phyloP scores from a whole-genome alignment of 306 rosid genomes.

The Cucumis hystrix region DNA sequence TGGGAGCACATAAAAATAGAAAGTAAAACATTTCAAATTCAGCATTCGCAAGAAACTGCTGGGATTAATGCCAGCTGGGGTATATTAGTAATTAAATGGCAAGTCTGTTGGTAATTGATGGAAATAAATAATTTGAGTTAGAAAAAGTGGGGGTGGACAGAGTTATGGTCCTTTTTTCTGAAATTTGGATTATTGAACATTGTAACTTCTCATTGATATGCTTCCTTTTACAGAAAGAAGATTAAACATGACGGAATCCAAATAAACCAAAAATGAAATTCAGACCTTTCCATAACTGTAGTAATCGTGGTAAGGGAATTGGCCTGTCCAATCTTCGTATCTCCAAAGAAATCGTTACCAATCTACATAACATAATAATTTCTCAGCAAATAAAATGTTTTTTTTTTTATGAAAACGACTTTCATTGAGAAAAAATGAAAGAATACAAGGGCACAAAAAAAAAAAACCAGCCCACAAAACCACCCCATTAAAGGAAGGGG shows the following conservation, averaged over 20 bases:
- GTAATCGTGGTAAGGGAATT: slow-evolving; percentile 20
- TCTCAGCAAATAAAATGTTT: slow-evolving; percentile 2
- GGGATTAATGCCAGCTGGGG: background rate
- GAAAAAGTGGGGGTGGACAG: background rate
- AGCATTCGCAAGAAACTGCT: background rate
- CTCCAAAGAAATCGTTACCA: slow-evolving; percentile 36
- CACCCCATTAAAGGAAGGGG: too few relatives aligned
- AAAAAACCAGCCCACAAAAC: too few relatives aligned
- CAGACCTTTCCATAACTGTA: slow-evolving; percentile 54
- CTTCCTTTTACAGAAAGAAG: background rate
- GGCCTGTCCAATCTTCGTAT: slow-evolving; percentile 17
- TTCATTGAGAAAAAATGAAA: too few relatives aligned
- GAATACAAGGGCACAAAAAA: too few relatives aligned
- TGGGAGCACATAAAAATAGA: slow-evolving; percentile 10
- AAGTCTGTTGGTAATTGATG: background rate
- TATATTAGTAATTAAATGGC: background rate
- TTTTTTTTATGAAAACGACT: too few relatives aligned
- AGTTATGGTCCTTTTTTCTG: background rate
- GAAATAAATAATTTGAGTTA: background rate
- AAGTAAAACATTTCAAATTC: background rate
- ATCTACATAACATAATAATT: slow-evolving; percentile 29
- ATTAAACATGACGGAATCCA: background rate
- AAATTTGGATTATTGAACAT: background rate
- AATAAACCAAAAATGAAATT: background rate
- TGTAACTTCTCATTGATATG: background rate